Percentiles rank a stretch among this genome's conserved stretches.
These are phyloP conservation scores for Nigrospora oryzae DNA, from an alignment of 2,329 filamentous ascomycete species.

Conservation along the genomic window DNA sequence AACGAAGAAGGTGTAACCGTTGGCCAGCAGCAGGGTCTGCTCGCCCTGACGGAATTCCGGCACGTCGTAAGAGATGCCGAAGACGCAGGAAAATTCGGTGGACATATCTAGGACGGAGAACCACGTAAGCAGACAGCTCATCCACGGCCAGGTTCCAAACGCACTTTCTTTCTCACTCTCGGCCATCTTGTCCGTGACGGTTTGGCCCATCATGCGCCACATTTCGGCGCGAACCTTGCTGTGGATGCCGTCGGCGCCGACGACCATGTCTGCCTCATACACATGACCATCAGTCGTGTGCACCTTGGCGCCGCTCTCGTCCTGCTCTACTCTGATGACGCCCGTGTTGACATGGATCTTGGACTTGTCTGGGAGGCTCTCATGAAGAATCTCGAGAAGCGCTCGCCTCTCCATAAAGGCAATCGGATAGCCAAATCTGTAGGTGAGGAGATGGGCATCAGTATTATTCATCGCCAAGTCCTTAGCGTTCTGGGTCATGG, in stretches of 20 bases:
- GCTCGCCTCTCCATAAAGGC: not conserved
- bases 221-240: constrained; percentile 24
- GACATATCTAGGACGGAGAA: not conserved
- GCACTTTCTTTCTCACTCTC: not conserved
- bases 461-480: not conserved
- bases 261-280: constrained; percentile 25
- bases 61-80: not conserved
- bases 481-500: too few relatives aligned
- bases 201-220: constrained; percentile 2
- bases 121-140: too few relatives aligned
- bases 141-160: not conserved
- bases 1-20: not conserved
- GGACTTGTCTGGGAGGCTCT: not conserved
- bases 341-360: not conserved
- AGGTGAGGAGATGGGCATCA: not conserved
- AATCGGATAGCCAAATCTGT: not conserved
- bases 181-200: not conserved
- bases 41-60: not conserved
- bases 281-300: constrained; percentile 21
- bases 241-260: constrained; percentile 34
- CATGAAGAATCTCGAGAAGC: not conserved
- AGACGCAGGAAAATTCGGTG: not conserved
- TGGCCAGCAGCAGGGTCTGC: not conserved
- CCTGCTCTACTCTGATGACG: not conserved
- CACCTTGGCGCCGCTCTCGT: not conserved